Conservation (phyloP, 2,329 filamentous ascomycete species). For the Trichoderma sp. region DNA sequence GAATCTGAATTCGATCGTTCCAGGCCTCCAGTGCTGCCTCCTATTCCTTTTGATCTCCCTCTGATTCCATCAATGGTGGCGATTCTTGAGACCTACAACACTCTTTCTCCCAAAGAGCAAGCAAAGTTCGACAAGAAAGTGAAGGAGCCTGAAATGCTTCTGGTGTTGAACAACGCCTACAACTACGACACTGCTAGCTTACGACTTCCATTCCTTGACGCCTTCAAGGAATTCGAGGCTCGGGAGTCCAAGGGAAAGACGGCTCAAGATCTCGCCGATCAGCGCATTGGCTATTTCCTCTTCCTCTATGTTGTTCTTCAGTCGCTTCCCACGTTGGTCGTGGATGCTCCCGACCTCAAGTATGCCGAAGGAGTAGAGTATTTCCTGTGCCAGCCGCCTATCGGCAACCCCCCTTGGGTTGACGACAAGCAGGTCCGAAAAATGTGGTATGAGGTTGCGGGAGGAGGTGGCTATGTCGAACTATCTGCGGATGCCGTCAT, state of each 20-base stretch:
- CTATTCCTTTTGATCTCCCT: conserved; percentile 86
- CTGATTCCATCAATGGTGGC: conserved; percentile 68
- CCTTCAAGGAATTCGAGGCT: conserved; percentile 69
- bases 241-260: conserved; percentile 64
- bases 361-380: conserved; percentile 74
- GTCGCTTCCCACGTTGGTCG: conserved; percentile 71
- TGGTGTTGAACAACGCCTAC: conserved; percentile 76
- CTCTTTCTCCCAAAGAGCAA: conserved; percentile 70
- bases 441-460: conserved; percentile 74
- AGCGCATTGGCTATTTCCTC: conserved; percentile 75
- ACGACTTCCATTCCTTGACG: conserved; percentile 61
- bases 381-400: conserved; percentile 74
- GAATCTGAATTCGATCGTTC: conserved; percentile 87
- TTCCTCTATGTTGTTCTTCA: conserved; percentile 79
- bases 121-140: conserved; percentile 69
- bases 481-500: conserved; percentile 59
- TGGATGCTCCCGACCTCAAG: conserved; percentile 69
- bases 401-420: conserved; percentile 71
- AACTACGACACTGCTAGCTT: conserved; percentile 68
- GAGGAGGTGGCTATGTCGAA: conserved; percentile 57
- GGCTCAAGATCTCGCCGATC: conserved; percentile 66
- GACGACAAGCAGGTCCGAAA: conserved; percentile 62
- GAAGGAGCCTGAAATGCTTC: conserved; percentile 73
- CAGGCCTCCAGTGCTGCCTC: conserved; percentile 83
- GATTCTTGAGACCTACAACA: conserved; percentile 62